A percentile compares a stretch with the other conserved stretches of the same genome.
These are phyloP conservation scores for Candida ponderosae DNA, from an alignment of 805 yeast species.

Conservation along the genomic window DNA sequence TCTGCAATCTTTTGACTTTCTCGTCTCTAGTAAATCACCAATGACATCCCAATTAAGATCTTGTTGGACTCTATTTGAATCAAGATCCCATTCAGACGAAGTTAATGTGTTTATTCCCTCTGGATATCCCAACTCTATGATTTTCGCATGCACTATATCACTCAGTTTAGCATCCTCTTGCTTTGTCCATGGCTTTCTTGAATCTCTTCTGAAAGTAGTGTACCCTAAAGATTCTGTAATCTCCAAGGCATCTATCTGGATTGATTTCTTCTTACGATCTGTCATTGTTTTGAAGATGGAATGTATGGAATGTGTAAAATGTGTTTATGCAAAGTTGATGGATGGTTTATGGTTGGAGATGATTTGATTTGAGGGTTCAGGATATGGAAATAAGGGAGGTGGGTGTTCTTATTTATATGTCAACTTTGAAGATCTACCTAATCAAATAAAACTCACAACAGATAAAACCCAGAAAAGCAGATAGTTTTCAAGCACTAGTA, in stretches of 20 bases:
- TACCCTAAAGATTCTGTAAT: constrained; percentile 69
- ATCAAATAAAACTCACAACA: too few relatives aligned
- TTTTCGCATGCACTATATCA: constrained; percentile 30
- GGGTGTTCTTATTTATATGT: too few relatives aligned
- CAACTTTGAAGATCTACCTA: too few relatives aligned
- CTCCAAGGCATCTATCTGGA: constrained; percentile 31
- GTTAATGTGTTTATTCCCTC: constrained; percentile 25
- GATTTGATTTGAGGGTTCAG: too few relatives aligned
- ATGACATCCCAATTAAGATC: constrained; percentile 56
- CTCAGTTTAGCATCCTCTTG: constrained; percentile 61
- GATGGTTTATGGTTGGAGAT: too few relatives aligned
- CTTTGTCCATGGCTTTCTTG: constrained; percentile 66
- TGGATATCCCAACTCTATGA: constrained; percentile 24
- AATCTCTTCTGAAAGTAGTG: constrained; percentile 58
- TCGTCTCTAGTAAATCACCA: constrained; percentile 36
- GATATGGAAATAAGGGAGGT: too few relatives aligned
- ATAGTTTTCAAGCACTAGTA: too few relatives aligned
- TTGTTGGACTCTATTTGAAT: constrained; percentile 18
- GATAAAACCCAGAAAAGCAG: too few relatives aligned
- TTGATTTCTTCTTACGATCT: constrained; percentile 14
- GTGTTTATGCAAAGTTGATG: too few relatives aligned
- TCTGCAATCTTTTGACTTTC: constrained; percentile 77
- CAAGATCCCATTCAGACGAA: constrained; percentile 17
- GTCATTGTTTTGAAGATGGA: constrained; percentile 1
- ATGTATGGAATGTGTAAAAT: background rate